Base-by-base conservation (phyloP, 2,329 filamentous ascomycete species). In the Pseudopyricularia cyperi region DNA sequence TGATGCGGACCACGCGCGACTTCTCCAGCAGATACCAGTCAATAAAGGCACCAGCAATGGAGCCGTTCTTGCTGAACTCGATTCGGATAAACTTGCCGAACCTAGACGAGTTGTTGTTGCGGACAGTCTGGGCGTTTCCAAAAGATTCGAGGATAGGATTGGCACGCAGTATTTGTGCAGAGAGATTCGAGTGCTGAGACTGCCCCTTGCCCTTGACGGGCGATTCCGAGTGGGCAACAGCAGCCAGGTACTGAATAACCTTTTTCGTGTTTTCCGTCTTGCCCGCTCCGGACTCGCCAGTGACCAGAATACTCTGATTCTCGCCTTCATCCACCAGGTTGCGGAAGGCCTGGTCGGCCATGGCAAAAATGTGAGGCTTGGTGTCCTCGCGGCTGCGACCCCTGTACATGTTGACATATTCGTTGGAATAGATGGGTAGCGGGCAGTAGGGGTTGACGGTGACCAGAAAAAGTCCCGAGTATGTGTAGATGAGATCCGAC, bases 231-330 rank as follows among this genome's bases (percentile, higher is more conserved):
- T 87, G 86, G 9, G 93, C 93, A 46, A 98, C 93, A 1, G 93
- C 89, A 14, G 93, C 93, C 44, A 98, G 80, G 63, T 98, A 98
- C 62, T 98, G 94, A 52, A 98, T 98, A 59, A 98, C 93, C 66
- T 98, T 98, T 65, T 98, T 98, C 15, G 93, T 98, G 65, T 98
- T 98, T 66, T 98, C 93, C 0, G 93, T 98, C 71, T 98, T 98
- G 60, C 93, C 93, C 33, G 93, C 93, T 63, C 93, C 93, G 17
- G 93, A 98, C 71, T 98, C 93, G 68, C 93, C 93, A 3, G 93
- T 98, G 22, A 98, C 94, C 51, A 98, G 74, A 60, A 98, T 98
- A 62, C 91, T 97, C 69, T 98, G 93, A 60, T 98, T 97, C 58
- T 89, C 77, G 39, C 90, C 90, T 67, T 97, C 93, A 51, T 96